Conservation (phyloP, 2,329 filamentous ascomycete species). For the Ophiostoma populinum region DNA sequence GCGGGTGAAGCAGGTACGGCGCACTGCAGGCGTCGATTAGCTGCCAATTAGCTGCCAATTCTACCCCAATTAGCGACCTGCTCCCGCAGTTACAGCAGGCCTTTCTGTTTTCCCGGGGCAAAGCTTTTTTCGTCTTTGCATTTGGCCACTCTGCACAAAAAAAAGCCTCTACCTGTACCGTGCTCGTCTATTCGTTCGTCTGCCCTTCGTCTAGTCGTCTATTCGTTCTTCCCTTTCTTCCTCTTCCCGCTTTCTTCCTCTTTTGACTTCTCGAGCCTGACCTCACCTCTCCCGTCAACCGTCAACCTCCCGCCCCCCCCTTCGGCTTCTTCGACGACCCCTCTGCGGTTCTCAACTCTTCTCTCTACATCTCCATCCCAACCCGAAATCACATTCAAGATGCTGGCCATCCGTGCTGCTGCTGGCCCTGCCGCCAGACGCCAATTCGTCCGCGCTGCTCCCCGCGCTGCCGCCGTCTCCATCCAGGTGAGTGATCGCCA, state of each 20-base stretch:
- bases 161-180: background rate
- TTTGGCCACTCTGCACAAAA: conserved; percentile 2
- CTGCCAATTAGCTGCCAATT: background rate
- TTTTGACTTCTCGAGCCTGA: conserved; percentile 1
- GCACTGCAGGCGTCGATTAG: background rate
- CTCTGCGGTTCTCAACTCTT: background rate
- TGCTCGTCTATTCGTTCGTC: conserved; percentile 1
- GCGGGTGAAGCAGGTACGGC: background rate
- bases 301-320: conserved; percentile 4
- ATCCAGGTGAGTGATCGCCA: conserved; percentile 34
- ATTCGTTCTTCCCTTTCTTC: background rate
- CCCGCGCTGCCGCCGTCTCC: conserved; percentile 33
- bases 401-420: conserved; percentile 70
- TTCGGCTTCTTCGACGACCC: background rate
- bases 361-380: background rate
- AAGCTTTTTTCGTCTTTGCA: conserved; percentile 1
- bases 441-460: conserved; percentile 60
- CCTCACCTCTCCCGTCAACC: background rate
- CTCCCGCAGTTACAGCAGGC: background rate
- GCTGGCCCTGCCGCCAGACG: conserved; percentile 56
- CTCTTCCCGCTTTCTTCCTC: background rate
- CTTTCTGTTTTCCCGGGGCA: background rate
- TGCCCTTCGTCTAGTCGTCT: conserved; percentile 2
- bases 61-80: background rate
- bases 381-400: conserved; percentile 31